A percentile compares a stretch with the other conserved stretches of the same genome.
Evolutionary conservation across 352 stramenopile species (phyloP).

Genomic region (Phytophthora ohioensis): DNA sequence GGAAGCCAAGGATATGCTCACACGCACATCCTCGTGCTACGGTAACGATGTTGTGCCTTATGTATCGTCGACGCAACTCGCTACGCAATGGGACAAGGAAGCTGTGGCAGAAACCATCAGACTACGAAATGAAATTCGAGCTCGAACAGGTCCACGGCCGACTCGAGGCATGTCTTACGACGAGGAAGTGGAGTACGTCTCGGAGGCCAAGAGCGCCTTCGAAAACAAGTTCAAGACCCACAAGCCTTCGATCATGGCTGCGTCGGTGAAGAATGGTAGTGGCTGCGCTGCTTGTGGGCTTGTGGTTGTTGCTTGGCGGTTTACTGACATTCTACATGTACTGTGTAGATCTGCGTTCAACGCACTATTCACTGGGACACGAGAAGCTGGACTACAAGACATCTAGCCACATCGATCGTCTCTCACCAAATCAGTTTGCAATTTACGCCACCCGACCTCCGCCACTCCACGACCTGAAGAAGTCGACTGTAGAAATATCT

Average conservation of each 20-base stretch:
- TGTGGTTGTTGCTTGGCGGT: constrained; percentile 11
- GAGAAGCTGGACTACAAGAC: constrained; percentile 74
- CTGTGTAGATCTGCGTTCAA: constrained; percentile 71
- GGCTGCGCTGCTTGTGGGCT: not conserved
- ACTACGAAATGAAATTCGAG: constrained; percentile 73
- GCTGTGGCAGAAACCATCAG: constrained; percentile 64
- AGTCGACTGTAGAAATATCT: constrained; percentile 76
- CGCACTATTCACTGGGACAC: constrained; percentile 78
- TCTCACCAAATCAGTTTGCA: constrained; percentile 69
- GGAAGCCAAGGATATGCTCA: constrained; percentile 65
- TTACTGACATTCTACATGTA: constrained; percentile 4
- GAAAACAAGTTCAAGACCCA: constrained; percentile 77
- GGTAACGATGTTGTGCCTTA: constrained; percentile 61
- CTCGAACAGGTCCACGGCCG: constrained; percentile 59
- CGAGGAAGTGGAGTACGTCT: constrained; percentile 83
- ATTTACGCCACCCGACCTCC: constrained; percentile 53
- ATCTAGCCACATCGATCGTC: constrained; percentile 66
- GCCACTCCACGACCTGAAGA: constrained; percentile 70
- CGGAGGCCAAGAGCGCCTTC: constrained; percentile 74
- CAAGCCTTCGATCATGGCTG: constrained; percentile 80
- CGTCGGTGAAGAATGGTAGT: constrained; percentile 78
- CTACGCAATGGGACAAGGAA: constrained; percentile 72
- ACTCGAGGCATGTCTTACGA: constrained; percentile 79
- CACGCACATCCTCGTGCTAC: constrained; percentile 66
- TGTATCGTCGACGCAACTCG: constrained; percentile 71